Conservation (phyloP, 305 asterid genomes). For the Nicotiana rustica region DNA sequence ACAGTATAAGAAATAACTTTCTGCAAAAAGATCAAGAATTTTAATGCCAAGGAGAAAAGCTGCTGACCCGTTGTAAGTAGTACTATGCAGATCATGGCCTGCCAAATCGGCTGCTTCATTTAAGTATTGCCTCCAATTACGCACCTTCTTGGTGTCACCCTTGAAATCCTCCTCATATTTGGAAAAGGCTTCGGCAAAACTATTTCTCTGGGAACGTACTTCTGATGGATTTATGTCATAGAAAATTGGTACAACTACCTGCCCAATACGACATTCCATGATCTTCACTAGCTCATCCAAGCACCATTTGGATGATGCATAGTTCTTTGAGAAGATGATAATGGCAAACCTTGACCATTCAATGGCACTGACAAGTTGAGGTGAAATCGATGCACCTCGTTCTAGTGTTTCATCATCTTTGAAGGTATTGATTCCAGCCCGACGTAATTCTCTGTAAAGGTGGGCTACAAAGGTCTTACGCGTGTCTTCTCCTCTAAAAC, state of each 20-base stretch:
- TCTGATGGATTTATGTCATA: slow-evolving; percentile 31
- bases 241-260: slow-evolving; percentile 12
- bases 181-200: slow-evolving; percentile 31
- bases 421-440: slow-evolving; percentile 32
- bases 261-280: slow-evolving; percentile 23
- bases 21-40: not conserved
- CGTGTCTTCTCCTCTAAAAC: slow-evolving; percentile 32
- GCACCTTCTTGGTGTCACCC: slow-evolving; percentile 1
- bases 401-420: slow-evolving; percentile 32
- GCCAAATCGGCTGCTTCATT: not conserved
- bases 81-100: slow-evolving; percentile 22
- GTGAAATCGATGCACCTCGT: slow-evolving; percentile 27
- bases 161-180: slow-evolving; percentile 6
- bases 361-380: slow-evolving; percentile 1
- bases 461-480: slow-evolving; percentile 25
- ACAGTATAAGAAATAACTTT: not conserved
- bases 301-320: slow-evolving; percentile 32
- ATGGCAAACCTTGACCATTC: slow-evolving; percentile 18
- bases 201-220: slow-evolving; percentile 20
- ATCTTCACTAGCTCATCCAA: slow-evolving; percentile 26
- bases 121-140: slow-evolving; percentile 30
- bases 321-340: slow-evolving; percentile 31
- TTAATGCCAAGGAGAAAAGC: not conserved
- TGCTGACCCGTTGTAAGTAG: not conserved
- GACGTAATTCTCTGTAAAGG: slow-evolving; percentile 1